Evolutionary conservation across 2,329 filamentous ascomycete genomes (phyloP), one percentile per base, ranked within the genome.

Genomic region (Didymella glomerata): DNA sequence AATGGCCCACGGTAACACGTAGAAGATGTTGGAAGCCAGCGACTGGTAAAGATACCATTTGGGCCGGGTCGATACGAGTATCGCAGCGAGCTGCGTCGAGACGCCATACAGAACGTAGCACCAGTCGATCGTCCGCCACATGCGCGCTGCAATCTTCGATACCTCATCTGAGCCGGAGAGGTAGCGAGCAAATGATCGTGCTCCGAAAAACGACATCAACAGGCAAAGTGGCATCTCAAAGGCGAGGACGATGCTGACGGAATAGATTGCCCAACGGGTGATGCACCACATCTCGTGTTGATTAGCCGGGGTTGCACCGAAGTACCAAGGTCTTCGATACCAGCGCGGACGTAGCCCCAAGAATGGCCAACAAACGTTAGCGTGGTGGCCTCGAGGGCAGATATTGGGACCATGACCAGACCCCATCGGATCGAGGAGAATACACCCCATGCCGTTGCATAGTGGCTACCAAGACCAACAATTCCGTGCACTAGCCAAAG

Each of bases 381-480:
- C 0, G 86, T 81, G 0, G 88, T 88, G 2, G 85, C 85, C 72
- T 92, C 88, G 0, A 91, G 78, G 0, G 88, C 83, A 60, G 86
- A 84, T 0, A 92, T 86, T 0, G 89, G 89, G 0, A 91, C 88
- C 89, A 92, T 92, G 28, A 92, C 79, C 0, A 92, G 78, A 0
- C 89, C 89, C 89, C 89, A 91, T 14, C 88, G 83, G 41, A 92
- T 91, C 0, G 88, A 91, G 54, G 85, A 89, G 77, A 92, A 92
- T 10, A 91, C 80, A 1, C 88, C 86, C 89, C 88, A 92, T 0
- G 89, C 88, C 0, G 88, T 91, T 0, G 88, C 86, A 71, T 92
- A 92, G 7, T 85, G 82, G 0, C 79, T 75, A 0, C 88, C 88
- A 58, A 92, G 79, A 0, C 83, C 77, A 0, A 92, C 83, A 18